phyloP scores from a whole-genome alignment of 176 grass and related monocot species.

The Elaeis guineensis region DNA sequence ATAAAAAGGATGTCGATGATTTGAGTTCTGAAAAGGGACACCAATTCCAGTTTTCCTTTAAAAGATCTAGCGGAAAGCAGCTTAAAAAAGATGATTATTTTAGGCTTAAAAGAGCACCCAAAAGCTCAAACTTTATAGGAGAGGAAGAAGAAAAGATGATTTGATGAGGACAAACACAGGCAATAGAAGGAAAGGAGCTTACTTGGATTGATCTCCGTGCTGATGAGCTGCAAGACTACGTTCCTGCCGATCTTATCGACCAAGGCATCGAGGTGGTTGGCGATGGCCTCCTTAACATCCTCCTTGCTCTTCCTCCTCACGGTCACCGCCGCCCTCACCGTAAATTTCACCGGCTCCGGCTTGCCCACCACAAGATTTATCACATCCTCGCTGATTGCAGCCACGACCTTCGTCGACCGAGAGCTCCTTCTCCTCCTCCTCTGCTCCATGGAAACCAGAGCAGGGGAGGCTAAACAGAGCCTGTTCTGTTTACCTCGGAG shows the following conservation, averaged over 20 bases:
- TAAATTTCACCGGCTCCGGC: slow-evolving; percentile 32
- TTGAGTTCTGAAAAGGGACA: no score
- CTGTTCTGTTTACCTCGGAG: slow-evolving; percentile 5
- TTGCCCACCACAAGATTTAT: slow-evolving; percentile 23
- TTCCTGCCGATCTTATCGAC: slow-evolving; percentile 76
- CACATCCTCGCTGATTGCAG: slow-evolving; percentile 79
- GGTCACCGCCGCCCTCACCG: slow-evolving; percentile 69
- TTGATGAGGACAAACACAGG: no score
- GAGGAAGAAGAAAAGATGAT: no score
- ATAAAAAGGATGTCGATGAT: no score
- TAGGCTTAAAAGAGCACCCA: no score
- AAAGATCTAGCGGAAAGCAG: no score
- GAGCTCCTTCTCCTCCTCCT: slow-evolving; percentile 1
- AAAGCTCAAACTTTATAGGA: no score
- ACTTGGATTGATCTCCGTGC: slow-evolving; percentile 83
- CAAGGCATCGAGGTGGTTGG: slow-evolving; percentile 68
- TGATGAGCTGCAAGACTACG: slow-evolving; percentile 85
- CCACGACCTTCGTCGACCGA: slow-evolving; percentile 14
- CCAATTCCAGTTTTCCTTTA: no score
- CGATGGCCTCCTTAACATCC: slow-evolving; percentile 81
- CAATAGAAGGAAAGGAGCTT: slow-evolving; percentile 7
- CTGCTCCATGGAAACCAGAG: not conserved
- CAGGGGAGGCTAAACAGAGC: slow-evolving; percentile 34
- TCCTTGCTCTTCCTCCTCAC: slow-evolving; percentile 94
- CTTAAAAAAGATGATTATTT: no score